Base-by-base conservation (phyloP, 1,139 yeast species). In the Hemisphaericaspora xylofermentans region DNA sequence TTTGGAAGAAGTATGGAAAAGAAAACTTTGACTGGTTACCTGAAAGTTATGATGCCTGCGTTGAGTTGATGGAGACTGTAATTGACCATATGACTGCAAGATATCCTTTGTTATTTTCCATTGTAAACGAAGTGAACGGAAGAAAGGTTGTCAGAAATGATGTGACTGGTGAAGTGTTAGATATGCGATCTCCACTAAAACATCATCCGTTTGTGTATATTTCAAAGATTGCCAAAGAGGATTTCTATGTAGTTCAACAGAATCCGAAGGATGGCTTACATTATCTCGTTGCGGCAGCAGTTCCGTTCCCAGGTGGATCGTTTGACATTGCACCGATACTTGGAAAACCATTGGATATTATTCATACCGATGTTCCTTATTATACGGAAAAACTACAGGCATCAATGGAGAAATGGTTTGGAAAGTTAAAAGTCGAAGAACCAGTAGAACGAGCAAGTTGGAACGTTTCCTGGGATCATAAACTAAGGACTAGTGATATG, bases 351-450 rank as follows among this genome's bases (percentile, higher is more conserved):
- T 59, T 84, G 35, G 88, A 84, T 58, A 65, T 70, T 8, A 82
- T 85, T 49, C 93, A 85, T 57, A 74, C 69, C 9, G 84, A 78
- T 9, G 93, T 85, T 30, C 93, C 94, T 1, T 82, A 82, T 55
- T 85, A 84, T 53, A 70, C 78, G 49, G 79, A 78, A 42, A 83
- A 83, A 54, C 66, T 85, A 51, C 74, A 79, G 58, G 73, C 72
- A 29, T 82, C 87, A 7, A 85, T 85, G 94, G 88, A 84, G 57
- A 74, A 80, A 51, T 84, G 86, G 82, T 82, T 84, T 59, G 73
- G 70, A 22, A 73, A 77, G 52, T 71, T 84, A 71, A 74, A 76
- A 45, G 76, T 81, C 1, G 66, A 68, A 24, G 78, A 74, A 34
- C 78, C 84, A 2, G 91, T 84, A 9, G 88, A 82, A 59, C 71